A percentile compares a stretch with the other conserved stretches of the same genome.
These are phyloP conservation scores for Huntiella omanensis DNA, from an alignment of 2,329 filamentous ascomycete species.

Conservation along the genomic window DNA sequence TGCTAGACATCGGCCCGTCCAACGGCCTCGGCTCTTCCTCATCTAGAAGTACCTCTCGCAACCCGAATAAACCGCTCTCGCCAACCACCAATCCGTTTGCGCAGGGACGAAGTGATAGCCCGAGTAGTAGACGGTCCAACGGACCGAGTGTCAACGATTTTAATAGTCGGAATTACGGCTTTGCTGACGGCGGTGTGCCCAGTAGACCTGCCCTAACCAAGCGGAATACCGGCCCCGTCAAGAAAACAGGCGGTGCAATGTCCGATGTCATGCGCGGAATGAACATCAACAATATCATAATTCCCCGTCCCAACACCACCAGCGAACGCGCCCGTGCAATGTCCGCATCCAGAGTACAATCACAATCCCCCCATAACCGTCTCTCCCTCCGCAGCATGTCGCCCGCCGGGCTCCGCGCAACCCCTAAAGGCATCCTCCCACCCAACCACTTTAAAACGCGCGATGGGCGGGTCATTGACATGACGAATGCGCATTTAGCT, in stretches of 20 bases:
- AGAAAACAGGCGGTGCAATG: constrained; percentile 23
- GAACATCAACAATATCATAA: constrained; percentile 30
- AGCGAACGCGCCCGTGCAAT: constrained; percentile 16
- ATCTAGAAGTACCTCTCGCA: constrained; percentile 5
- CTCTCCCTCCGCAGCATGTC: constrained; percentile 24
- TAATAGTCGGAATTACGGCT: constrained; percentile 36
- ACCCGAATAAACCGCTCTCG: constrained; percentile 8
- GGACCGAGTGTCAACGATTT: constrained; percentile 19
- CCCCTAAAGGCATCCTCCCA: constrained; percentile 15
- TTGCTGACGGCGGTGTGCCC: constrained; percentile 35
- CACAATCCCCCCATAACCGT: constrained; percentile 35
- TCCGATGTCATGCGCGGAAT: constrained; percentile 34
- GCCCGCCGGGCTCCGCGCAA: constrained; percentile 18
- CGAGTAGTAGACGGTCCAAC: constrained; percentile 18
- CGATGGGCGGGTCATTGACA: constrained; percentile 29
- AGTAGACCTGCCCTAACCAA: constrained; percentile 28
- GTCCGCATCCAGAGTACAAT: constrained; percentile 22
- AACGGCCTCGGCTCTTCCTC: not conserved
- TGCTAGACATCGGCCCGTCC: constrained; percentile 28
- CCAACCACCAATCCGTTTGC: constrained; percentile 4
- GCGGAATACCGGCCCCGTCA: constrained; percentile 26
- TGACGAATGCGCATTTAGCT: constrained; percentile 49
- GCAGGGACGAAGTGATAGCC: constrained; percentile 5
- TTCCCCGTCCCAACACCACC: constrained; percentile 24
- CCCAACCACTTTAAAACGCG: not conserved